Base-by-base conservation (phyloP, 805 yeast genomes). In the Blastobotrys americana region DNA sequence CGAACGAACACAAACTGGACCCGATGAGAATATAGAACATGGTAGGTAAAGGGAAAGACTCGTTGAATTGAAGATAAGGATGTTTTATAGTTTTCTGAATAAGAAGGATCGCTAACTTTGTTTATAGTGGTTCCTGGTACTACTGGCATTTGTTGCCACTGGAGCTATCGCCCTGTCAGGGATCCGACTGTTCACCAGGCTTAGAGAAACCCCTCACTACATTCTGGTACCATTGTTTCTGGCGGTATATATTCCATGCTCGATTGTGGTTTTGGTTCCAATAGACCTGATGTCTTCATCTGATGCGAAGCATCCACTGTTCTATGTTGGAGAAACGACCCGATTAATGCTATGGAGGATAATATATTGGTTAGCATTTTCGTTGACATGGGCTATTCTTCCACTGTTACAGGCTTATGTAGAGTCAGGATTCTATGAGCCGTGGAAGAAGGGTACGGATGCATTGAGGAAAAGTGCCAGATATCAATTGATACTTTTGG, bases 341-440 rank as follows among this genome's bases (percentile, higher is more conserved):
- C 69, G 82, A 3, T 64, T 78, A n/a, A 57, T 69, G 3, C 56
- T 82, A 34, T 86, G 95, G 95, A 73, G 82, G 54, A 55, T 76
- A 39, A 78, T 82, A 43, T 86, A 86, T 61, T 86, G 95, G 95
- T 64, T 76, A 6, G 83, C 94, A 0, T 86, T 85, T 55, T 56
- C 71, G n/a, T 64, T 85, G 44, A 86, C 94, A 35, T 86, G 95
- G 95, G 64, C 77, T 4, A 50, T 84, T 1, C 61, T 86, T 40
- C 95, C 95, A 0, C 64, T 81, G 27, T 66, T 83, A 20, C 93
- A 85, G 59, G 81, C 80, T 53, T 86, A 74, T 67, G 80, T 77
- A 53, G 74, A 77, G 41, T 79, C 86, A 2, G 94, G 95, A 6
- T 73, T 80, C 57, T 75, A 70, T 55, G 73, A 73, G 34, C 68